phyloP scores from a whole-genome alignment of 306 rosid genomes.

The Vigna mungo region DNA sequence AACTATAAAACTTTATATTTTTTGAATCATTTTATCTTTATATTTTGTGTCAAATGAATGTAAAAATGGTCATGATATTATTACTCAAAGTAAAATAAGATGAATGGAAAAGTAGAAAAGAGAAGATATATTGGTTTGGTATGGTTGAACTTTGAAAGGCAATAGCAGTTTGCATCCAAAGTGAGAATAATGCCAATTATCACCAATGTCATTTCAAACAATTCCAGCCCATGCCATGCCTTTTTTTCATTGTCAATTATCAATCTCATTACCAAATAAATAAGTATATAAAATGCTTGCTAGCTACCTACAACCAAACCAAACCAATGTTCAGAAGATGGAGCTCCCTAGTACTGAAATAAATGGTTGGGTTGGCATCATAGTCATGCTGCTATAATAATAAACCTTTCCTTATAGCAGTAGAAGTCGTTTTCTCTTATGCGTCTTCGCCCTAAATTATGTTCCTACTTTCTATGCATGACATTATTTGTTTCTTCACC shows the following conservation, averaged over 20 bases:
- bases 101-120: slow-evolving; percentile 51
- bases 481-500: slow-evolving; percentile 57
- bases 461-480: slow-evolving; percentile 35
- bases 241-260: no score
- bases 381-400: slow-evolving; percentile 49
- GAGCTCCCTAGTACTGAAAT: slow-evolving; percentile 7
- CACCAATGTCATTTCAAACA: slow-evolving; percentile 43
- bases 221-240: slow-evolving; percentile 49
- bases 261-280: no score
- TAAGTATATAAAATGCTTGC: background rate
- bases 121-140: slow-evolving; percentile 52
- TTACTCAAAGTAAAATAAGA: background rate
- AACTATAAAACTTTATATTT: no score
- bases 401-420: slow-evolving; percentile 39
- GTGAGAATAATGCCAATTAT: slow-evolving; percentile 61
- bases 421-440: slow-evolving; percentile 61
- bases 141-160: slow-evolving; percentile 59
- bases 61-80: no score
- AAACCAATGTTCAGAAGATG: slow-evolving; percentile 22
- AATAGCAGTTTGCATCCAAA: slow-evolving; percentile 56
- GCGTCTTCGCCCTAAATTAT: slow-evolving; percentile 42
- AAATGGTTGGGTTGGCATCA: slow-evolving; percentile 60
- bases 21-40: no score
- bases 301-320: slow-evolving; percentile 43
- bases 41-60: no score